Evolutionary conservation across 805 yeast species (phyloP).

Genomic region (Candida coleopterorum): DNA sequence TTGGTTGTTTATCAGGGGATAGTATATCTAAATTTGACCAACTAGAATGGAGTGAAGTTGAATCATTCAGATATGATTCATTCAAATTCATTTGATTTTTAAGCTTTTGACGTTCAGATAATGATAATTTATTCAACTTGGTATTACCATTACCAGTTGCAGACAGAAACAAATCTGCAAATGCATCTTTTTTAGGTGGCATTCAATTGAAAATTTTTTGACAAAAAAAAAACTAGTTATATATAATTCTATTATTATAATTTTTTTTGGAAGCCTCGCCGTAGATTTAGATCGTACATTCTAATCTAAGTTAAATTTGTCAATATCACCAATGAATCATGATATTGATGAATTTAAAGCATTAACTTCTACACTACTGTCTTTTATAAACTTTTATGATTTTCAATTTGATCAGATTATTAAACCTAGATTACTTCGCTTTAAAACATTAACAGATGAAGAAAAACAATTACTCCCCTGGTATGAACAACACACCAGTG

Average conservation of each 20-base stretch:
- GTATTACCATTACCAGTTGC: conserved; percentile 15
- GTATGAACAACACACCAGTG: conserved; percentile 40
- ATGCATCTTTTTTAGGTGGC: conserved; percentile 43
- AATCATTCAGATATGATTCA: conserved; percentile 20
- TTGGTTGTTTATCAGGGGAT: conserved; percentile 4
- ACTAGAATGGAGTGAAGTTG: conserved; percentile 18
- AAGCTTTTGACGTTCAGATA: conserved; percentile 25
- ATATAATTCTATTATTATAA: no score
- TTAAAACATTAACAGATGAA: conserved; percentile 25
- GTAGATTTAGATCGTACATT: no score
- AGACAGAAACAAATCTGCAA: conserved; percentile 38
- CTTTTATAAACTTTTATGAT: conserved; percentile 28
- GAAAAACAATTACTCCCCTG: conserved; percentile 47
- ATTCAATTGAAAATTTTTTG: no score
- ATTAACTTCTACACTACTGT: conserved; percentile 32
- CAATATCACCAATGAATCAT: not conserved
- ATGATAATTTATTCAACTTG: conserved; percentile 10
- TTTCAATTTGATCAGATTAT: conserved; percentile 31
- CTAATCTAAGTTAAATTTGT: no score
- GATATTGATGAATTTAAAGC: conserved; percentile 32
- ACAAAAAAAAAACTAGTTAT: no score
- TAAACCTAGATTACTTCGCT: conserved; percentile 26
- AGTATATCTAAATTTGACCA: conserved; percentile 39
- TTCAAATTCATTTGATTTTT: conserved; percentile 8
- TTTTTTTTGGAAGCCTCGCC: not conserved